phyloP scores from a whole-genome alignment of 2,329 filamentous ascomycete species.

The Xylariaceae sp. region DNA sequence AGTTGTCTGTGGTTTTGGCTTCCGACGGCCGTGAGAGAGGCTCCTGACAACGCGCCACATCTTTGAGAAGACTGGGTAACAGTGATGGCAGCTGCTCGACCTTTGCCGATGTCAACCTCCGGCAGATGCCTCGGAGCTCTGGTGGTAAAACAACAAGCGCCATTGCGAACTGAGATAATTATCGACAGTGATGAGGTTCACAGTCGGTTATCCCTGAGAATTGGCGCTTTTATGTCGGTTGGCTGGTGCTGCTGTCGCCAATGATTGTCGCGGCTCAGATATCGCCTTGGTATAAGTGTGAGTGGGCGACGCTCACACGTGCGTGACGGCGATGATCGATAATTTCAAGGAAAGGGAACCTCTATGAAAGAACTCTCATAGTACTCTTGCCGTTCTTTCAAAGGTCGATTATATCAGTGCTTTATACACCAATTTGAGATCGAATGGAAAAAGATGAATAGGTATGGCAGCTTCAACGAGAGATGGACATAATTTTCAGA shows the following conservation, averaged over 20 bases:
- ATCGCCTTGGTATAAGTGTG: not conserved
- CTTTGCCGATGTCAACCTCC: constrained; percentile 65
- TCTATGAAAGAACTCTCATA: not conserved
- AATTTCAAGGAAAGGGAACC: not conserved
- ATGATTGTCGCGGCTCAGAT: not conserved
- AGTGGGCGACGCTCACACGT: not conserved
- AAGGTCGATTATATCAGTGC: not conserved
- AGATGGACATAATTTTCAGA: not conserved
- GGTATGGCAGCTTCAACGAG: not conserved
- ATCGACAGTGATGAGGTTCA: not conserved
- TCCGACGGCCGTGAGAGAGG: constrained; percentile 60
- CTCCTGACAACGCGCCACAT: constrained; percentile 51
- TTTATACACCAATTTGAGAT: not conserved
- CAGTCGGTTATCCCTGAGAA: not conserved
- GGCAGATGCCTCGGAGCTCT: constrained; percentile 60
- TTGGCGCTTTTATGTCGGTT: not conserved
- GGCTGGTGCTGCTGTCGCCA: not conserved
- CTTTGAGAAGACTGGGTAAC: constrained; percentile 61
- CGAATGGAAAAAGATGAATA: not conserved
- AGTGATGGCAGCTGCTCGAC: constrained; percentile 68
- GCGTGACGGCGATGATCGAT: not conserved
- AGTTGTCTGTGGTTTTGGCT: constrained; percentile 53
- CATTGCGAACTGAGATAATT: constrained; percentile 17
- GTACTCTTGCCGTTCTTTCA: not conserved
- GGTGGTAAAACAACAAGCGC: constrained; percentile 42